A percentile compares a stretch with the other conserved stretches of the same genome.
Conservation (phyloP, 345 rosid species). For the Gossypium anomalum region DNA sequence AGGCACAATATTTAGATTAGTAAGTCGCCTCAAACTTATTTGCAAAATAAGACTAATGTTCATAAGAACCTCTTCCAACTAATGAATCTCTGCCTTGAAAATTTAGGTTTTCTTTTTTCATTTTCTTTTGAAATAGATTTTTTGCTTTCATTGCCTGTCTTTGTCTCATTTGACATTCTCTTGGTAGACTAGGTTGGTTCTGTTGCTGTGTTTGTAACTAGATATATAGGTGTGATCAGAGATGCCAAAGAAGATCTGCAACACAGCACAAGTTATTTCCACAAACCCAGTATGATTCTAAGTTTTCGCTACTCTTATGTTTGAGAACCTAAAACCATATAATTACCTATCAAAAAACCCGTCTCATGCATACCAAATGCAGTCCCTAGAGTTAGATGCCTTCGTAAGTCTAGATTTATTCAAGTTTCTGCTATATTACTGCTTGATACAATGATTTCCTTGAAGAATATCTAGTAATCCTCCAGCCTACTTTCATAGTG, state of each 20-base stretch:
- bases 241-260: conserved; percentile 67
- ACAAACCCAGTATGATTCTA: conserved; percentile 55
- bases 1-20: conserved; percentile 88
- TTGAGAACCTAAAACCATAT: not conserved
- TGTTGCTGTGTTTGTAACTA: conserved; percentile 56
- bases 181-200: conserved; percentile 62
- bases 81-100: not conserved
- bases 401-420: not conserved
- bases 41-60: not conserved
- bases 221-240: conserved; percentile 55
- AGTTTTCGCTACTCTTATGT: conserved; percentile 8
- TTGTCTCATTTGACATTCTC: not conserved
- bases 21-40: conserved; percentile 29
- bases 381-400: not conserved
- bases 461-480: too few relatives aligned
- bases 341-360: not conserved
- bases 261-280: conserved; percentile 57
- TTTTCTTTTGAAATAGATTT: not conserved
- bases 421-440: not conserved
- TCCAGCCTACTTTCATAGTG: too few relatives aligned
- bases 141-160: not conserved
- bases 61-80: not conserved
- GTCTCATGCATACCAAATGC: not conserved
- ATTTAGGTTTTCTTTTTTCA: too few relatives aligned
- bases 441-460: not conserved